These are phyloP conservation scores for Cucumis sativus DNA, from an alignment of 306 rosid genomes.

Conservation along the genomic window DNA sequence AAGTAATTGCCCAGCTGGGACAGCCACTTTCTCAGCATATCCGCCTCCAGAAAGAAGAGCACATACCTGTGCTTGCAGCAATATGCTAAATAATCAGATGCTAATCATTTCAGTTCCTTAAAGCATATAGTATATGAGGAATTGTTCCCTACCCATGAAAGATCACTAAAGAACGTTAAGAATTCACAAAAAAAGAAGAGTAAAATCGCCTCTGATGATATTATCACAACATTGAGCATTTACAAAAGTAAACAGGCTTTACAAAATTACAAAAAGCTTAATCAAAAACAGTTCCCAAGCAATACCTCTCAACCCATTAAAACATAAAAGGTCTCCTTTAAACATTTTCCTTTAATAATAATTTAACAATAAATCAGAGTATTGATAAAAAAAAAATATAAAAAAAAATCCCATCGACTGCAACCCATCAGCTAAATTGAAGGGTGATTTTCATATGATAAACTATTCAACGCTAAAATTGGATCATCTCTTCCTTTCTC, in stretches of 20 bases:
- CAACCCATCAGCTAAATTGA: too few species aligned
- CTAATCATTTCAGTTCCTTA: not conserved
- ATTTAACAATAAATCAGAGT: too few species aligned
- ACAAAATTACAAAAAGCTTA: not conserved
- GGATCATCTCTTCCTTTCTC: too few species aligned
- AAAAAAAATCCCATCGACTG: too few species aligned
- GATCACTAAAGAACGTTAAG: not conserved
- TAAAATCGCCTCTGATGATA: not conserved
- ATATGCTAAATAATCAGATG: not conserved
- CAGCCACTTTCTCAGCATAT: slow-evolving; percentile 43
- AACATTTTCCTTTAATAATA: not conserved
- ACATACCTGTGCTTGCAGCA: slow-evolving; percentile 19
- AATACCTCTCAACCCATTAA: not conserved
- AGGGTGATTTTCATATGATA: too few species aligned
- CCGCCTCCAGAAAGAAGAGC: slow-evolving; percentile 36
- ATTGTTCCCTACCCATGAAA: not conserved
- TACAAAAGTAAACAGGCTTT: not conserved
- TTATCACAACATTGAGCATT: not conserved
- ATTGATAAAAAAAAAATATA: too few species aligned
- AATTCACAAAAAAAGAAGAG: not conserved
- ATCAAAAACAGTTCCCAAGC: not conserved
- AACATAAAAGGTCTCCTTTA: not conserved
- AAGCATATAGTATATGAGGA: not conserved
- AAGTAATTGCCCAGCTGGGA: slow-evolving; percentile 64
- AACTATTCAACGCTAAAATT: too few species aligned